Conservation (phyloP, 2,329 filamentous ascomycete species). For the Colletotrichum brevisporum region DNA sequence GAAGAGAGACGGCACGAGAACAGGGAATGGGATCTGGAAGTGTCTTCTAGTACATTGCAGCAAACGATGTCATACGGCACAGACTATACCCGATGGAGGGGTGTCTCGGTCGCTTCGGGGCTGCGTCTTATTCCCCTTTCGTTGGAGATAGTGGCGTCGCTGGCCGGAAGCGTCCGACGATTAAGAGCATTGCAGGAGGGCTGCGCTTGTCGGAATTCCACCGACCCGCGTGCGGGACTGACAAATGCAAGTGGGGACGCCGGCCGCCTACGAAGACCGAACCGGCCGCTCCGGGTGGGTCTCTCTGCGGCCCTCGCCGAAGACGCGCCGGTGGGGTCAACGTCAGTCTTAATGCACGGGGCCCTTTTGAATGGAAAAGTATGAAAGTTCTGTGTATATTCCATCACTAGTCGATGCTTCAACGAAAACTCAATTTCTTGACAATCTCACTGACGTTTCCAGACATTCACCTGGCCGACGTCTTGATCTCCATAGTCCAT, state of each 20-base stretch:
- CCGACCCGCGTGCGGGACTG: background rate
- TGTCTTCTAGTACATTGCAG: background rate
- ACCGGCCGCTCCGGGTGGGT: background rate
- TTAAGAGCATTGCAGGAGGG: background rate
- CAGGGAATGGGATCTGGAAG: background rate
- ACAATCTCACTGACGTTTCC: no score
- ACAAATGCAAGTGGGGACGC: background rate
- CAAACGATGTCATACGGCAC: no score
- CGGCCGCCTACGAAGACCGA: background rate
- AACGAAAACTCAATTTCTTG: no score
- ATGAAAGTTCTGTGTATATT: no score
- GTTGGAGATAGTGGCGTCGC: background rate
- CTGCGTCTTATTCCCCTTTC: background rate
- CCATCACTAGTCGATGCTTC: no score
- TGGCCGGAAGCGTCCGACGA: background rate
- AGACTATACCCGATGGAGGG: background rate
- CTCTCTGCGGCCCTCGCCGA: background rate
- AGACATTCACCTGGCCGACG: no score
- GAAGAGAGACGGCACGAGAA: background rate
- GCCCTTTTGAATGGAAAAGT: no score
- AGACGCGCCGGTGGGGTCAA: no score
- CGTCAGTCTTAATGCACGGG: no score
- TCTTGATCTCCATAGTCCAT: no score
- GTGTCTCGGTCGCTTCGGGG: background rate
- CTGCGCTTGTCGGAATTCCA: background rate